Evolutionary conservation across 140 eudicot species (phyloP), one percentile per base, ranked within the genome.

Genomic region (Flaveria floridana): DNA sequence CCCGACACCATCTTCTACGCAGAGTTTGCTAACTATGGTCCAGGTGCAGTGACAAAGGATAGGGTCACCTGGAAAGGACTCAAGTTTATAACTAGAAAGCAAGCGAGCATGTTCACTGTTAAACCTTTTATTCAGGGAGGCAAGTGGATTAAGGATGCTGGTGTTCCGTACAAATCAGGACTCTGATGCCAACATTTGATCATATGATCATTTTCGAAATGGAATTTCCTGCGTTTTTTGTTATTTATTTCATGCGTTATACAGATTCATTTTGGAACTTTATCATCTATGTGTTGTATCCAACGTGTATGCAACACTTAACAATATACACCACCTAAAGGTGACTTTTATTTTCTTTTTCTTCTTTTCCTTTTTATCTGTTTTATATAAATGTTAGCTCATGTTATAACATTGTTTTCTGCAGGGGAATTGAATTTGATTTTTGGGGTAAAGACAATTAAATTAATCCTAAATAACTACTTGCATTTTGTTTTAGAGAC

Each of bases 21-120:
- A 0, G 96, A 89, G 28, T 89, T 73, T 42, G 75, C 65, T 18
- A 86, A 84, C 23, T 59, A 30, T 19, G 91, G 91, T 5, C 76
- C 85, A 0, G 96, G 91, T 56, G 81, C 96, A 5, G 39, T 15
- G 7, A 86, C 81, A 0, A 83, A 82, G 78, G 18, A 76, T 0
- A 61, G 91, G 46, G 89, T 84, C 6, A 73, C 48, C 0, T 89
- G 96, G 96, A 78, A 72, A 65, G 92, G 92, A n/a, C 28, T 85
- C 61, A 80, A 42, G 50, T 75, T 37, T n/a, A 72, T 85, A 14
- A 75, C 69, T 0, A 61, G 51, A 18, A 80, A 80, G 10, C 58
- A 63, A 39, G 89, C 85, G 4, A 72, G 70, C 14, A 82, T 78
- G 74, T 87, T 87, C 48, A 87, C 86, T 12, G 89, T 87, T 6